Conservation (phyloP, 768 basidiomycete genomes). For the Mycena kentingensis region DNA sequence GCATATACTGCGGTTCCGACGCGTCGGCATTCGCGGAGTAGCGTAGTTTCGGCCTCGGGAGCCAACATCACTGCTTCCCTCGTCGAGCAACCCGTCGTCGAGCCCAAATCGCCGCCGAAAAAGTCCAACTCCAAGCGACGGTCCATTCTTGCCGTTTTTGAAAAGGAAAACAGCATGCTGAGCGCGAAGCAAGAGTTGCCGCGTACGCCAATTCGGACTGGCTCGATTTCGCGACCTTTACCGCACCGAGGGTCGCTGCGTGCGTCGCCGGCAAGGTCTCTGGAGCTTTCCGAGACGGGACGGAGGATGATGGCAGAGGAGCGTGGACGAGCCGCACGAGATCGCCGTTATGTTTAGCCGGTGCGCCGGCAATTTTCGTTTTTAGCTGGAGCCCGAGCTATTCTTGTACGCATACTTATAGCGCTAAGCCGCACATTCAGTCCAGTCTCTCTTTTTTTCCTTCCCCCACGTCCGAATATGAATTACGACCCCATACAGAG, state of each 20-base stretch:
- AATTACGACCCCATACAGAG: constrained; percentile 8
- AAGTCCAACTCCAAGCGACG: constrained; percentile 11
- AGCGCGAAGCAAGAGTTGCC: constrained; percentile 42
- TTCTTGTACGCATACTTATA: constrained; percentile 3
- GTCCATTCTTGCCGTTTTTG: constrained; percentile 26
- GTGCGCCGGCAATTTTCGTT: not conserved
- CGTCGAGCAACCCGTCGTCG: constrained; percentile 20
- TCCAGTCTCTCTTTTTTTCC: not conserved
- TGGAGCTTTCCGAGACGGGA: constrained; percentile 71
- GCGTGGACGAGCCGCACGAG: constrained; percentile 27
- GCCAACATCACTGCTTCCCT: constrained; percentile 12
- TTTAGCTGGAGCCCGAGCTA: not conserved
- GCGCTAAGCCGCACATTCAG: not conserved
- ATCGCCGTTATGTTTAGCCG: constrained; percentile 15
- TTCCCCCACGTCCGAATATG: not conserved
- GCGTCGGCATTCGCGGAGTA: constrained; percentile 23
- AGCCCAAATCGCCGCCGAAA: constrained; percentile 7
- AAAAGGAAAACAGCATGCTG: constrained; percentile 47
- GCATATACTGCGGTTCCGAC: constrained; percentile 30
- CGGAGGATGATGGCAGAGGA: constrained; percentile 44
- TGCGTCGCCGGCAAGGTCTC: constrained; percentile 69
- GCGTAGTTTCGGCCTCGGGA: constrained; percentile 2
- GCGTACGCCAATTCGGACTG: constrained; percentile 48
- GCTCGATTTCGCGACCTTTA: constrained; percentile 35
- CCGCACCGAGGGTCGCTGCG: constrained; percentile 43